Percentiles rank a stretch among this genome's conserved stretches.
These are phyloP conservation scores for Starmerella vaccinii DNA, from an alignment of 805 yeast species.

Conservation along the genomic window DNA sequence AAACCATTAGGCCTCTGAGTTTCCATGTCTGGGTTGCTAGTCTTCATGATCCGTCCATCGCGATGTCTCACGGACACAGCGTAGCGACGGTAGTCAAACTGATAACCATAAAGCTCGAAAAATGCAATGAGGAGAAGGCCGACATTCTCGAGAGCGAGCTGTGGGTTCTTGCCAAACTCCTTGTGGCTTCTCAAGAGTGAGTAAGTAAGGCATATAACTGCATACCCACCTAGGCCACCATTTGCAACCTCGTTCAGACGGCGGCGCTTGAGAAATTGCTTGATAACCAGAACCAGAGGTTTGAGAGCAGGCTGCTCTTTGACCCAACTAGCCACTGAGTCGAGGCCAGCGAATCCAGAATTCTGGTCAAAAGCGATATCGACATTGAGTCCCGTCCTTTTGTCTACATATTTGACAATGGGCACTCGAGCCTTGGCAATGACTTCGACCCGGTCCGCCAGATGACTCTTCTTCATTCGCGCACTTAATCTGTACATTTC, in stretches of 20 bases:
- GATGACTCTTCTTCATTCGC: conserved; percentile 45
- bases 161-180: not conserved
- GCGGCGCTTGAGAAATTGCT: conserved; percentile 73
- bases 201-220: conserved; percentile 90
- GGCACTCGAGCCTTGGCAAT: conserved; percentile 89
- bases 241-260: conserved; percentile 74
- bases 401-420: conserved; percentile 80
- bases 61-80: conserved; percentile 56
- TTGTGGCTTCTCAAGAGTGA: conserved; percentile 38
- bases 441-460: conserved; percentile 66
- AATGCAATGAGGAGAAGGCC: conserved; percentile 85
- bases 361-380: conserved; percentile 84
- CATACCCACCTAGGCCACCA: conserved; percentile 92
- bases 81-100: conserved; percentile 73
- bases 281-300: conserved; percentile 69
- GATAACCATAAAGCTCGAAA: conserved; percentile 81
- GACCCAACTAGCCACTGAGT: conserved; percentile 65
- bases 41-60: conserved; percentile 51
- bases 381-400: conserved; percentile 56
- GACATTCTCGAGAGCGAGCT: conserved; percentile 51
- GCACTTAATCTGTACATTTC: conserved; percentile 64
- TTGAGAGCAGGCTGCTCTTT: conserved; percentile 64
- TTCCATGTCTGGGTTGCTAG: conserved; percentile 41
- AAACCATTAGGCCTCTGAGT: conserved; percentile 43
- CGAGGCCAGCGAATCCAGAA: conserved; percentile 76